Conservation (phyloP, 352 stramenopile species). For the Phytophthora pini region DNA sequence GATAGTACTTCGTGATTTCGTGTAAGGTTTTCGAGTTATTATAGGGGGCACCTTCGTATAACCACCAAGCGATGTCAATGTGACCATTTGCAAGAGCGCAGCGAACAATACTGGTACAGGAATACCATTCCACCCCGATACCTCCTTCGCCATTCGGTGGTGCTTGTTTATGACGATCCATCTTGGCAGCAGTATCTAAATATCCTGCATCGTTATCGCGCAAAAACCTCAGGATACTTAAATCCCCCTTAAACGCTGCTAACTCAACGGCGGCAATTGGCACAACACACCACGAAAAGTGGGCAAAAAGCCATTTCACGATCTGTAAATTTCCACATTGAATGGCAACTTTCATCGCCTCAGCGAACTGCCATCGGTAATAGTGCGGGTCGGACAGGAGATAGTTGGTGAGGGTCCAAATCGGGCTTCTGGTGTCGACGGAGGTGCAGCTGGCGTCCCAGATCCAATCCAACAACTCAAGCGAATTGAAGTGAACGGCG, state of each 20-base stretch:
- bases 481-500: not conserved
- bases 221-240: not conserved
- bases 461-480: constrained; percentile 2
- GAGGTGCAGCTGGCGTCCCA: not conserved
- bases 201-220: not conserved
- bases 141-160: not conserved
- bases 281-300: not conserved
- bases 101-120: not conserved
- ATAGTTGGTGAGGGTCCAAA: constrained; percentile 7
- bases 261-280: not conserved
- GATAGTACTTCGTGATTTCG: not conserved
- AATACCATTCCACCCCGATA: not conserved
- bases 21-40: not conserved
- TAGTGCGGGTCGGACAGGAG: constrained; percentile 3
- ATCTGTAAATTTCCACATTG: not conserved
- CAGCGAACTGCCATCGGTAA: not conserved
- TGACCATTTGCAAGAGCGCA: not conserved
- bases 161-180: no score
- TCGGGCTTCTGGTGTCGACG: not conserved
- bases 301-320: constrained; percentile 1
- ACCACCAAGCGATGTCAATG: not conserved
- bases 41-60: not conserved
- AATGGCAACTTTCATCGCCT: not conserved
- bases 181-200: no score
- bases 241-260: not conserved